Conservation (phyloP, 257 asterid species). For the Solanum commersonii region DNA sequence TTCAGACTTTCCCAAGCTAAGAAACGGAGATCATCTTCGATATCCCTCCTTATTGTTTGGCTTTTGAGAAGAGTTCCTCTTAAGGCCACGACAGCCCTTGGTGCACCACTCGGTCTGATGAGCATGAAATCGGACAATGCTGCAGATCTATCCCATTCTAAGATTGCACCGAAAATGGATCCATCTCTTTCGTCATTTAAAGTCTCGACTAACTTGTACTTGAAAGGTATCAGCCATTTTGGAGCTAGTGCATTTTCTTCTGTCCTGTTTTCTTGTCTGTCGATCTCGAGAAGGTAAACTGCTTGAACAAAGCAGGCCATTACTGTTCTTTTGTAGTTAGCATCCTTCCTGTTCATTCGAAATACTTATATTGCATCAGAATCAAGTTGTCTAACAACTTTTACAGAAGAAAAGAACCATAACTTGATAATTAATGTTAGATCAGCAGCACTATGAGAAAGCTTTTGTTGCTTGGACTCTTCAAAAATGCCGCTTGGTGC, state of each 20-base stretch:
- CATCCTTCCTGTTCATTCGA: slow-evolving; percentile 47
- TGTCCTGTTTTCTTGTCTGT: slow-evolving; percentile 58
- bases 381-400: neutral
- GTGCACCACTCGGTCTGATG: slow-evolving; percentile 65
- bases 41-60: slow-evolving; percentile 65
- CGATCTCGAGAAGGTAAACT: slow-evolving; percentile 64
- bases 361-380: too few species aligned
- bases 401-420: neutral
- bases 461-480: neutral
- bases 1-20: slow-evolving; percentile 65
- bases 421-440: neutral
- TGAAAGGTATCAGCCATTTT: slow-evolving; percentile 74
- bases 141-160: slow-evolving; percentile 75
- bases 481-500: neutral
- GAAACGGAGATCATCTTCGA: slow-evolving; percentile 69
- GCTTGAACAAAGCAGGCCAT: slow-evolving; percentile 76
- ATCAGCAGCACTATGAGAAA: neutral
- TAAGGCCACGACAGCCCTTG: slow-evolving; percentile 52
- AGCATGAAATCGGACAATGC: slow-evolving; percentile 56
- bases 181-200: slow-evolving; percentile 66
- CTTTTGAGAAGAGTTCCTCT: slow-evolving; percentile 65
- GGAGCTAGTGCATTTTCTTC: slow-evolving; percentile 58
- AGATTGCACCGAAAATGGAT: slow-evolving; percentile 64
- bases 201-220: slow-evolving; percentile 53
- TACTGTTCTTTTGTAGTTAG: slow-evolving; percentile 65